Evolutionary conservation across 805 yeast species (phyloP).

Genomic region (Ascoidea asiatica): DNA sequence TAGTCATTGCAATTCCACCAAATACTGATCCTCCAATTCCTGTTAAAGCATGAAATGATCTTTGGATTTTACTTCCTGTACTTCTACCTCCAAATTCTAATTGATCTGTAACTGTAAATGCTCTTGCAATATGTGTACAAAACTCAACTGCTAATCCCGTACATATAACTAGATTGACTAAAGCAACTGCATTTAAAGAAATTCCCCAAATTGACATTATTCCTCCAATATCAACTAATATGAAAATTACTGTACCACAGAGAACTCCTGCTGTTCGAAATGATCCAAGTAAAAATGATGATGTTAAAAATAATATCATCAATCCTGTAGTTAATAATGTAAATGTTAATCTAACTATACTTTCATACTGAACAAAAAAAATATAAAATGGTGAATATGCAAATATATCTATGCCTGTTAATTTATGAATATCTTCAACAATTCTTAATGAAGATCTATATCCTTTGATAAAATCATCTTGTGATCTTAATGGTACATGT

Average conservation of each 20-base stretch:
- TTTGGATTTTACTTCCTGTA: constrained; percentile 11
- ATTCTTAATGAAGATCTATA: constrained; percentile 61
- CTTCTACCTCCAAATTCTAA: constrained; percentile 16
- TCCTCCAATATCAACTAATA: constrained; percentile 66
- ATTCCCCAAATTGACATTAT: constrained; percentile 64
- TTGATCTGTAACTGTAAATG: constrained; percentile 41
- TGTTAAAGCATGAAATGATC: constrained; percentile 46
- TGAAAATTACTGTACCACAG: constrained; percentile 43
- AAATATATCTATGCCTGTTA: constrained; percentile 43
- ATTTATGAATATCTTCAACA: constrained; percentile 34
- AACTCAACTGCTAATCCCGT: constrained; percentile 90
- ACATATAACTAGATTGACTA: constrained; percentile 86
- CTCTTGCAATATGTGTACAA: constrained; percentile 75
- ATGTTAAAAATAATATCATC: constrained; percentile 33
- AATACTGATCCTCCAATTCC: constrained; percentile 85
- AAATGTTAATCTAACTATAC: constrained; percentile 48
- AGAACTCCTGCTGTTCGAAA: constrained; percentile 42
- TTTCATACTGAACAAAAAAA: constrained; percentile 77
- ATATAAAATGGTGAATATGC: constrained; percentile 92
- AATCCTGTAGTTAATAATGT: constrained; percentile 39
- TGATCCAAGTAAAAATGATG: constrained; percentile 56
- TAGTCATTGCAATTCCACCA: constrained; percentile 83
- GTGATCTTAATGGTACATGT: constrained; percentile 71
- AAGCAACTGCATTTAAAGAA: constrained; percentile 74
- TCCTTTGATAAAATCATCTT: constrained; percentile 71